phyloP scores from a whole-genome alignment of 257 asterid species.

The Solanum pinnatisectum region DNA sequence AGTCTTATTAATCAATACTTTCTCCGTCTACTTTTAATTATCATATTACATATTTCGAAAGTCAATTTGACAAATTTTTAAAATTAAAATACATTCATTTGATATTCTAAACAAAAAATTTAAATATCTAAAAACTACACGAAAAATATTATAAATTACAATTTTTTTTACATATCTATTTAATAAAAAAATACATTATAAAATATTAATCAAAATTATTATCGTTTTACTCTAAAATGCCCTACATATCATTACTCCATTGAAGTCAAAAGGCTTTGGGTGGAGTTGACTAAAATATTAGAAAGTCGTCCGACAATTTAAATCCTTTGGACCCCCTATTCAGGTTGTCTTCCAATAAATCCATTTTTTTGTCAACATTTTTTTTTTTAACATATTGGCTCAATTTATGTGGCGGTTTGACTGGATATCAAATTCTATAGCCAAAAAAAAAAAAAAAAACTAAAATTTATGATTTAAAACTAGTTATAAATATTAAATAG shows the following conservation, averaged over 20 bases:
- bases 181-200: no score
- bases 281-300: not conserved
- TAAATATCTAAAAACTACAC: no score
- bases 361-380: not conserved
- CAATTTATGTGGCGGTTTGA: not conserved
- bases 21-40: no score
- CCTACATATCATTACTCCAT: not conserved
- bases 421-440: not conserved
- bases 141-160: no score
- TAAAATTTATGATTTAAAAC: not conserved
- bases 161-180: no score
- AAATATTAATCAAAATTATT: fast-evolving
- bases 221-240: not conserved
- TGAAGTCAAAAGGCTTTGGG: not conserved
- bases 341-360: not conserved
- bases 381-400: not conserved
- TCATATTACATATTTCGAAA: fast-evolving
- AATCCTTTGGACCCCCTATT: not conserved
- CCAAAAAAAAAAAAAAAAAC: not conserved
- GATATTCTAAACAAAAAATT: no score
- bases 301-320: not conserved
- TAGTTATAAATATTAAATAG: not conserved
- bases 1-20: not conserved
- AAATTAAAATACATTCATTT: no score
- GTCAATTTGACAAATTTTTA: fast-evolving